These are phyloP conservation scores for Knufia fluminis DNA, from an alignment of 2,329 filamentous ascomycete genomes.

Conservation along the genomic window DNA sequence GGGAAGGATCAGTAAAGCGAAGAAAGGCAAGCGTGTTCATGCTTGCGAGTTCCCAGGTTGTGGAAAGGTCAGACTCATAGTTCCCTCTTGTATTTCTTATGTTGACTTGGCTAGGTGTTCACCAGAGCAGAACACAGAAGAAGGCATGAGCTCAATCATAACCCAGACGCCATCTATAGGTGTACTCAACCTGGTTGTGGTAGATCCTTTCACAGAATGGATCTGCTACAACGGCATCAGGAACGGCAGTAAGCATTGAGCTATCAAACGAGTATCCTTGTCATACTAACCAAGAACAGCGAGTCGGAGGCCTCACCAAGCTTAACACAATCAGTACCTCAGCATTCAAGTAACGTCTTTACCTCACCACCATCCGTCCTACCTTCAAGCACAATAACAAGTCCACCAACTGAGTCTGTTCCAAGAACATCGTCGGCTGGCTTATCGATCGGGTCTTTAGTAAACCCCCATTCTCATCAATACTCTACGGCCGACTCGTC, in stretches of 20 bases:
- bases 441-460: conserved; percentile 23
- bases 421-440: conserved; percentile 19
- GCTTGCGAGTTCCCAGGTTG: conserved; percentile 40
- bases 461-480: conserved; percentile 15
- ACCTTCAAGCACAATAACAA: conserved; percentile 17
- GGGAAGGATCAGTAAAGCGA: conserved; percentile 43
- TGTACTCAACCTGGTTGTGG: conserved; percentile 37
- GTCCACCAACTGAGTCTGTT: conserved; percentile 17
- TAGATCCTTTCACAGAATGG: conserved; percentile 40
- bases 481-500: conserved; percentile 1
- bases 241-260: conserved; percentile 38
- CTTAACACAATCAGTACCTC: neutral
- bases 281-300: conserved; percentile 7
- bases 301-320: conserved; percentile 6
- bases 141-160: conserved; percentile 44
- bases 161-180: conserved; percentile 36
- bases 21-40: conserved; percentile 44
- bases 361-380: conserved; percentile 19
- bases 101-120: conserved; percentile 33
- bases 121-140: conserved; percentile 42
- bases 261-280: neutral
- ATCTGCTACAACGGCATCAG: conserved; percentile 40
- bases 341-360: conserved; percentile 6
- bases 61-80: conserved; percentile 32
- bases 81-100: neutral